Base-by-base conservation (phyloP, 1,284 basidiomycete species). In the Coniferiporia sulphurascens region DNA sequence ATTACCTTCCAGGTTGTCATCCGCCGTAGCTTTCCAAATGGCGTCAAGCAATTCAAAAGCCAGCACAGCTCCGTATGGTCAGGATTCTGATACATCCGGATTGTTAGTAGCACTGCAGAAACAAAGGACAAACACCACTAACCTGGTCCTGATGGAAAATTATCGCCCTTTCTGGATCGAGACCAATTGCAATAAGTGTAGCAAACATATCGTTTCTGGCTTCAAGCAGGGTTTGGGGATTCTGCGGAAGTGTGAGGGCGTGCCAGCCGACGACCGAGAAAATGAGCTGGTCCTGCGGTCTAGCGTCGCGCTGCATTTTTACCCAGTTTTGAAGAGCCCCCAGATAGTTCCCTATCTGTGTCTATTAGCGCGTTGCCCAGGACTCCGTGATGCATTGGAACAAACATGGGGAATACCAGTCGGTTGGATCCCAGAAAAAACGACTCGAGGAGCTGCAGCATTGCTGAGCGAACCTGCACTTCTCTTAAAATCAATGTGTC, bases 1-100 rank as follows among this genome's bases (percentile, higher is more conserved):
- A 6, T 38, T 32, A 88, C 91, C 82, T 96, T 98, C 94, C 94
- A 98, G 0, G 93, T 95, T 1, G 94, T 97, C 94, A 97, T 96
- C 45, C 94, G 77, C 43, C 86, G 82, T 9, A 98, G 74, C 65
- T 86, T 86, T 6, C 94, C 93, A 48, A 96, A 80, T 0, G 92
- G 85, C 0, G 92, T 88, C 44, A 95, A 74, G 65, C 94, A 96
- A 65, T 85, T 91, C 55, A 98, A 72, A 59, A 95, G 84, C 95
- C 95, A 98, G 1, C 89, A 87, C n/a, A 98, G 76, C 68, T 98
- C 93, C 0, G 87, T 80, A 68, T 98, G 95, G 64, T 90, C 80
- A 35, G 79, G 82, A 58, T 96, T 93, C 87, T 96, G 61, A 7
- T 36, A 51, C 22, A 36, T n/a, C n/a, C 6, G 1, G 41, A 59